Conservation (phyloP, 148 eudicot species). For the Chenopodium suecicum region DNA sequence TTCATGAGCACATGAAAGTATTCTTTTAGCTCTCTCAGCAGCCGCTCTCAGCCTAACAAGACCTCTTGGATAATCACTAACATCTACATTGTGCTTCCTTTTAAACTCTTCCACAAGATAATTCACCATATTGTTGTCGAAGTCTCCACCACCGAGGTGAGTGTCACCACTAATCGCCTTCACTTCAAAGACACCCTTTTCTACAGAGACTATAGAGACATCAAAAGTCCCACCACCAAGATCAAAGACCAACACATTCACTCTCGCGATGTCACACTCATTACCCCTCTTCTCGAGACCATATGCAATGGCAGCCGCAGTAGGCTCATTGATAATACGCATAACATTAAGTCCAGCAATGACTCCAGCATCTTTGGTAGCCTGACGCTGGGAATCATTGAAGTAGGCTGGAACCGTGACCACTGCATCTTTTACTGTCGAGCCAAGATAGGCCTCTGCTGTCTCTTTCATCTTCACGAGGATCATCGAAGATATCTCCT, state of each 20-base stretch:
- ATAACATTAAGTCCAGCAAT: constrained; percentile 31
- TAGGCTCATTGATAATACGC: constrained; percentile 30
- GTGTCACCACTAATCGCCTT: constrained; percentile 26
- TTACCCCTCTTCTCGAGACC: constrained; percentile 24
- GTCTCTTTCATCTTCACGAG: no score
- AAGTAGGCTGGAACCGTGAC: constrained; percentile 38
- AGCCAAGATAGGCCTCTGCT: constrained; percentile 21
- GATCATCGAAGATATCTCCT: no score
- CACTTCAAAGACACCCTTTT: constrained; percentile 24
- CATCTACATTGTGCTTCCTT: constrained; percentile 25
- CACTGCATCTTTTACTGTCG: constrained; percentile 23
- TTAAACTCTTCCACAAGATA: constrained; percentile 27
- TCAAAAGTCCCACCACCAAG: constrained; percentile 8
- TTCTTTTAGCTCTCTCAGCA: constrained; percentile 21
- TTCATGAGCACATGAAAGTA: constrained; percentile 4
- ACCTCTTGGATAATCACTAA: constrained; percentile 22
- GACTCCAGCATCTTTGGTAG: constrained; percentile 28
- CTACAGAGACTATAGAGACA: constrained; percentile 20
- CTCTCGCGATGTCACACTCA: neutral
- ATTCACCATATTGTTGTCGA: constrained; percentile 20
- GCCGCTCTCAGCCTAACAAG: constrained; percentile 28
- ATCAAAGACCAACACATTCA: constrained; percentile 29
- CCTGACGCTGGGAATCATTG: constrained; percentile 36
- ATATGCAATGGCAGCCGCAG: constrained; percentile 31
- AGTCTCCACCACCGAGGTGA: constrained; percentile 34